Percentiles rank a stretch among this genome's conserved stretches.
Evolutionary conservation across 805 yeast species (phyloP).

Genomic region (Starmerella kuoi): DNA sequence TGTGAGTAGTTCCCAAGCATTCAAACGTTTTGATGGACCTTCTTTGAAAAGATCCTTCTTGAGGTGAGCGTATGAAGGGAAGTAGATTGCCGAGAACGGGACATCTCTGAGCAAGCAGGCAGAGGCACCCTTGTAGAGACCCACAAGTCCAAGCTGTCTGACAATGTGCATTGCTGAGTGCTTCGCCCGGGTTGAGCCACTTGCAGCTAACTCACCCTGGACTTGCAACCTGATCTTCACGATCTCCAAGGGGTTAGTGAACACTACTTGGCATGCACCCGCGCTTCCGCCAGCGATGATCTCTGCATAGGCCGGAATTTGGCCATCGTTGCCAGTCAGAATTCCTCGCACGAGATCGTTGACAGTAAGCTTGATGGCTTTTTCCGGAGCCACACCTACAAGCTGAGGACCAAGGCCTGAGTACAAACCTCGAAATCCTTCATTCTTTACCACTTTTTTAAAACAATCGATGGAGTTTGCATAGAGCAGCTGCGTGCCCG

Average conservation of each 20-base stretch:
- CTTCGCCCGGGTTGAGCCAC: conserved; percentile 4
- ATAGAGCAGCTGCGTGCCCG: conserved; percentile 40
- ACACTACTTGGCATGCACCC: conserved; percentile 91
- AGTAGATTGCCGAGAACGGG: conserved; percentile 91
- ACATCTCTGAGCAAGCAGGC: conserved; percentile 93
- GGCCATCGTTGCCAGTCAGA: conserved; percentile 45
- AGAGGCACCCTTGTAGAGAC: conserved; percentile 79
- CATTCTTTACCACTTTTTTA: conserved; percentile 56
- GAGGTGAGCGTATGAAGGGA: conserved; percentile 91
- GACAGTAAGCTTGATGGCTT: conserved; percentile 90
- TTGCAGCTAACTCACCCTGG: conserved; percentile 55
- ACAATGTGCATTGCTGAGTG: conserved; percentile 61
- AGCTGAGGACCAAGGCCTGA: conserved; percentile 90
- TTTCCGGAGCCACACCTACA: conserved; percentile 96
- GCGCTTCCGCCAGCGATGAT: conserved; percentile 84
- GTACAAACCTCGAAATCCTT: conserved; percentile 77
- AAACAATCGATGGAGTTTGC: conserved; percentile 79
- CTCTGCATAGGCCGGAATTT: conserved; percentile 49
- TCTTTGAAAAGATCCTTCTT: conserved; percentile 71
- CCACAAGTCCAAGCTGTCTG: conserved; percentile 64
- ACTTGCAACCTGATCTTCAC: conserved; percentile 91
- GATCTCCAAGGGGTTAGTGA: conserved; percentile 92
- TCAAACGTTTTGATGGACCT: conserved; percentile 62
- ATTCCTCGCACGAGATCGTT: conserved; percentile 75
- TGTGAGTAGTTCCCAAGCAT: conserved; percentile 69